Evolutionary conservation across 176 grass and related monocot genomes (phyloP).

Genomic region (Poa annua): DNA sequence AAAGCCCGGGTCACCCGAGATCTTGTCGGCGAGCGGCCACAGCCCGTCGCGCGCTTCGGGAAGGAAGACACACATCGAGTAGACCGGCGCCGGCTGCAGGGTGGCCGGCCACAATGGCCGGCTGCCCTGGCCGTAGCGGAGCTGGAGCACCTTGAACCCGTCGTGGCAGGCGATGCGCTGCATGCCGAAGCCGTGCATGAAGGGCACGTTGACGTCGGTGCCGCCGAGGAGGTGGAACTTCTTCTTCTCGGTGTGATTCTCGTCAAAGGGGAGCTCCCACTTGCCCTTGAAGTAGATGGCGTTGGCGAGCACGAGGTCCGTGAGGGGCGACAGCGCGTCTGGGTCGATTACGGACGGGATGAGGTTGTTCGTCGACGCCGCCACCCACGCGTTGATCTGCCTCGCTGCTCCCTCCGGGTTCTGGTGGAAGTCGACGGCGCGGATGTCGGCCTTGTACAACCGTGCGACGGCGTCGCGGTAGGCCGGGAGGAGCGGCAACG

Average conservation of each 20-base stretch:
- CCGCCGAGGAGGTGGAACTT: slow-evolving; percentile 34
- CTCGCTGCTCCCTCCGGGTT: not conserved
- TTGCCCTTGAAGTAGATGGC: slow-evolving; percentile 47
- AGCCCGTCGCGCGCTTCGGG: slow-evolving; percentile 22
- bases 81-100: not conserved
- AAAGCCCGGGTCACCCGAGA: not conserved
- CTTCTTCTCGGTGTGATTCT: not conserved
- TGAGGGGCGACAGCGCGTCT: not conserved
- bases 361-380: not conserved
- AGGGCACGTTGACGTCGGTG: slow-evolving; percentile 19
- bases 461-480: not conserved
- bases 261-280: slow-evolving; percentile 26
- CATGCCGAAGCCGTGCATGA: not conserved
- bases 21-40: not conserved
- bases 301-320: slow-evolving; percentile 25
- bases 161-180: slow-evolving; percentile 18
- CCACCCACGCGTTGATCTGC: not conserved
- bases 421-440: not conserved
- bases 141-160: slow-evolving; percentile 40
- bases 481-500: not conserved
- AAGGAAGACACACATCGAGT: slow-evolving; percentile 41
- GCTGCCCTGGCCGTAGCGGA: not conserved
- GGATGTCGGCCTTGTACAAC: not conserved
- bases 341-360: not conserved
- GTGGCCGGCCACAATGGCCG: not conserved